Percentiles rank a stretch among this genome's conserved stretches.
Conservation (phyloP, 1,284 basidiomycete species). For the Bjerkandera adusta region DNA sequence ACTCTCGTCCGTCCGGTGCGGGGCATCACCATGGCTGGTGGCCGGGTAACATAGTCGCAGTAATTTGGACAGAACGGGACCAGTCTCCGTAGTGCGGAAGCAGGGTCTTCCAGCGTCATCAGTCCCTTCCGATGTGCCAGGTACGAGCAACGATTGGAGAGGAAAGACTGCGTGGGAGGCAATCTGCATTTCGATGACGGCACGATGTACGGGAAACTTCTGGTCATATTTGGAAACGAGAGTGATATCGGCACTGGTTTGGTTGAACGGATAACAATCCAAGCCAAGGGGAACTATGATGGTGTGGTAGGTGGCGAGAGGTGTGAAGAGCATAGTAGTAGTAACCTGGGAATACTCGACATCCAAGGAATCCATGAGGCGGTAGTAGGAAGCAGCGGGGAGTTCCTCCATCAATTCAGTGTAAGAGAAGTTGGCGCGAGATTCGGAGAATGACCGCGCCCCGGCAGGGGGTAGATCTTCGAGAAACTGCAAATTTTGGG, state of each 20-base stretch:
- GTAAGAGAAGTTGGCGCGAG: slow-evolving; percentile 8
- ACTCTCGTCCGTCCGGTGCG: not conserved
- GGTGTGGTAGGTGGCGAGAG: too few relatives aligned
- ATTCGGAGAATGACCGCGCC: slow-evolving; percentile 7
- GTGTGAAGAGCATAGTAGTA: too few relatives aligned
- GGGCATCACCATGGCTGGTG: too few relatives aligned
- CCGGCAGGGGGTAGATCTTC: too few relatives aligned
- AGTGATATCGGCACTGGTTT: slow-evolving; percentile 25
- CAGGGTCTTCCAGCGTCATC: not conserved
- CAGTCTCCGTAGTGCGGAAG: not conserved
- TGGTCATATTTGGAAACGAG: slow-evolving; percentile 23
- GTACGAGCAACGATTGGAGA: too few relatives aligned
- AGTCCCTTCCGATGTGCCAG: not conserved
- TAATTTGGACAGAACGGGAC: not conserved
- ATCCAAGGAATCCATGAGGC: slow-evolving; percentile 9
- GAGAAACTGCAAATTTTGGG: not conserved
- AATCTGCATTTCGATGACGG: slow-evolving; percentile 1
- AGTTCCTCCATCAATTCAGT: slow-evolving; percentile 12
- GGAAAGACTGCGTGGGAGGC: not conserved
- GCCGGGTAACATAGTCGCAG: not conserved
- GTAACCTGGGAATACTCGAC: too few relatives aligned
- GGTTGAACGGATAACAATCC: slow-evolving; percentile 13
- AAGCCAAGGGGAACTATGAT: too few relatives aligned
- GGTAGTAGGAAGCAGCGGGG: slow-evolving; percentile 6
- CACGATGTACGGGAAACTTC: slow-evolving; percentile 16